Conservation (phyloP, 106 monocot genomes). For the Triglochin maritima region DNA sequence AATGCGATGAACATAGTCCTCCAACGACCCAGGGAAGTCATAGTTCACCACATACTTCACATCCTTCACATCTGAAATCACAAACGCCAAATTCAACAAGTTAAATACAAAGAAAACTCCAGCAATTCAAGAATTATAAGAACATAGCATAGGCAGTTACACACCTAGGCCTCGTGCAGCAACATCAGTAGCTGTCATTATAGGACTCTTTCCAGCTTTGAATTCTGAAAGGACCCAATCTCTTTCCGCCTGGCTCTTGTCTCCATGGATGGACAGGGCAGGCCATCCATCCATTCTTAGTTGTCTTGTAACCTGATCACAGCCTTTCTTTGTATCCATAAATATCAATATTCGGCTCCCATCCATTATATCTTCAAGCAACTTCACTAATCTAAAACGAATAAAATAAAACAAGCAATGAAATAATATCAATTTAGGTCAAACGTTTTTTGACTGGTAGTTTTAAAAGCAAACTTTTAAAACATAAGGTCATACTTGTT, state of each 20-base stretch:
- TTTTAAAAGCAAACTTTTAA: not conserved
- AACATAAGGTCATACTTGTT: slow-evolving; percentile 62
- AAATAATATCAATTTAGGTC: not conserved
- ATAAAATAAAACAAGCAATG: not conserved
- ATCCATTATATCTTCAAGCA: slow-evolving; percentile 97
- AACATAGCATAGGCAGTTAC: not conserved
- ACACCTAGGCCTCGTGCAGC: slow-evolving; percentile 96
- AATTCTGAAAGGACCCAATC: slow-evolving; percentile 99
- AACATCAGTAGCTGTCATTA: slow-evolving; percentile 99
- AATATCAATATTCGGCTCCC: slow-evolving; percentile 90
- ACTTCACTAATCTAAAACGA: slow-evolving; percentile 55
- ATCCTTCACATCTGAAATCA: slow-evolving; percentile 78
- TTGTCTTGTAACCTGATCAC: slow-evolving; percentile 87
- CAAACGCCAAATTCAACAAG: not conserved
- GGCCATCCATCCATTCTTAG: slow-evolving; percentile 92
- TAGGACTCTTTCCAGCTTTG: slow-evolving; percentile 90
- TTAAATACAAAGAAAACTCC: not conserved
- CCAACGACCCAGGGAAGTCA: slow-evolving; percentile 92
- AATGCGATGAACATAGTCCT: slow-evolving; percentile 94
- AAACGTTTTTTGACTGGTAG: too few species aligned
- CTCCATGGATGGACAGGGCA: slow-evolving; percentile 90
- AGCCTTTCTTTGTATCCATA: slow-evolving; percentile 93
- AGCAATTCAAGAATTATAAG: not conserved
- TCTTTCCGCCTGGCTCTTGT: slow-evolving; percentile 94
- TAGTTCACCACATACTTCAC: slow-evolving; percentile 96